These are phyloP conservation scores for Suillus occidentalis DNA, from an alignment of 768 basidiomycete genomes.

Conservation along the genomic window DNA sequence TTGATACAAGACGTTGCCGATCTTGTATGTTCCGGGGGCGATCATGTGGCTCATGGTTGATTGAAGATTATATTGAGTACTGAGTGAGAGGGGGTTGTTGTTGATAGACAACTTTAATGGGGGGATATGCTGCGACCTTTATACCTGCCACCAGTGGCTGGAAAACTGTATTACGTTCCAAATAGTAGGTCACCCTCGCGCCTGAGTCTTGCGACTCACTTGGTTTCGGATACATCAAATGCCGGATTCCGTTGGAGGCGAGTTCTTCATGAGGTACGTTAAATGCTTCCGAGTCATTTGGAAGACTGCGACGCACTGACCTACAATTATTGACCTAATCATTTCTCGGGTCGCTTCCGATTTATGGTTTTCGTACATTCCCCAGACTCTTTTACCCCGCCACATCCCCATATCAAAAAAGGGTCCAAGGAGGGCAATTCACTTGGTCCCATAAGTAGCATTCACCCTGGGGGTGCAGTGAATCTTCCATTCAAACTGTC, in stretches of 20 bases:
- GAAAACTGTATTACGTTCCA: neutral
- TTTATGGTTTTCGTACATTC: neutral
- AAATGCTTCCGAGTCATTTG: too few relatives aligned
- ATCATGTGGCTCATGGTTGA: neutral
- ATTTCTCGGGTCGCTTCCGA: too few relatives aligned
- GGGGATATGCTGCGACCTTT: neutral
- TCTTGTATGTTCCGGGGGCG: neutral
- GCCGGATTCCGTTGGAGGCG: too few relatives aligned
- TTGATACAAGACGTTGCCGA: neutral
- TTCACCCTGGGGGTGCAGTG: too few relatives aligned
- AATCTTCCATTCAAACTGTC: too few relatives aligned
- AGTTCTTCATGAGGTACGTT: neutral
- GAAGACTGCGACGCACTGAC: too few relatives aligned
- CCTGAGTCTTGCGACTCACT: neutral
- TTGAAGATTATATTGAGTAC: neutral
- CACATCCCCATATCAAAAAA: too few relatives aligned
- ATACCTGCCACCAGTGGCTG: neutral
- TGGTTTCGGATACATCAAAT: too few relatives aligned
- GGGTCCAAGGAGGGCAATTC: too few relatives aligned
- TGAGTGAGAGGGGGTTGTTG: neutral
- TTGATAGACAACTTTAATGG: neutral
- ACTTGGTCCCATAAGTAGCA: too few relatives aligned
- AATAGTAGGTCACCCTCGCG: neutral
- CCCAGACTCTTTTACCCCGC: too few relatives aligned
- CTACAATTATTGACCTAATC: neutral